Conservation (phyloP, 73 alveolate genomes). For the Blepharisma stoltei region DNA sequence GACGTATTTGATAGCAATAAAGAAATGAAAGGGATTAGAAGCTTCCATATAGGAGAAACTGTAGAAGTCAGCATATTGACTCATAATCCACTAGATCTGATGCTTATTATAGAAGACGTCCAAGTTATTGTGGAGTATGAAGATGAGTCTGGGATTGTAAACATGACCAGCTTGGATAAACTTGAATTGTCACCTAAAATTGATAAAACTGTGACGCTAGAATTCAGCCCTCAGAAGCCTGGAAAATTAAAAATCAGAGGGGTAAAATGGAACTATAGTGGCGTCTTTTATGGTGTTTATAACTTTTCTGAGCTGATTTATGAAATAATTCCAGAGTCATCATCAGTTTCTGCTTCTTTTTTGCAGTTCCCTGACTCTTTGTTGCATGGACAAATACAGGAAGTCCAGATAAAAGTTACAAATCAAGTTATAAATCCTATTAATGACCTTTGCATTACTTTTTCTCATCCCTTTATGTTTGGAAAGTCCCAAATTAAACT, state of each 20-base stretch:
- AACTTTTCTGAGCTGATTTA: not conserved
- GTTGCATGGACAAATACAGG: not conserved
- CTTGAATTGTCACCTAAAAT: not conserved
- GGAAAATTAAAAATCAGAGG: slow-evolving; percentile 16
- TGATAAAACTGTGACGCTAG: not conserved
- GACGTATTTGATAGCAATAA: slow-evolving; percentile 4
- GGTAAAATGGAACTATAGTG: not conserved
- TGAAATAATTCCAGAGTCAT: not conserved
- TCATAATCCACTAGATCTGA: not conserved
- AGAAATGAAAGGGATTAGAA: not conserved
- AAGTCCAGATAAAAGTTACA: not conserved
- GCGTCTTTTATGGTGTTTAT: not conserved
- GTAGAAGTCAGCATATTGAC: not conserved
- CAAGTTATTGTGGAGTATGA: slow-evolving; percentile 12
- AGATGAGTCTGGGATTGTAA: not conserved
- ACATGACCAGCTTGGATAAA: not conserved
- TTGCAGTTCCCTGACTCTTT: slow-evolving; percentile 5
- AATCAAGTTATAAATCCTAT: not conserved
- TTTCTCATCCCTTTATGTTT: slow-evolving; percentile 7
- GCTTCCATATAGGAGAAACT: slow-evolving; percentile 8
- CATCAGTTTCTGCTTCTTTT: not conserved
- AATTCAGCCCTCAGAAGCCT: not conserved
- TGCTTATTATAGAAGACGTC: not conserved
- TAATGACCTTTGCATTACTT: not conserved
- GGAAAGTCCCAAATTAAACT: not conserved